Evolutionary conservation across 2,329 filamentous ascomycete species (phyloP), one percentile per base, ranked within the genome.

Genomic region (Colletotrichum gloeosporioides): DNA sequence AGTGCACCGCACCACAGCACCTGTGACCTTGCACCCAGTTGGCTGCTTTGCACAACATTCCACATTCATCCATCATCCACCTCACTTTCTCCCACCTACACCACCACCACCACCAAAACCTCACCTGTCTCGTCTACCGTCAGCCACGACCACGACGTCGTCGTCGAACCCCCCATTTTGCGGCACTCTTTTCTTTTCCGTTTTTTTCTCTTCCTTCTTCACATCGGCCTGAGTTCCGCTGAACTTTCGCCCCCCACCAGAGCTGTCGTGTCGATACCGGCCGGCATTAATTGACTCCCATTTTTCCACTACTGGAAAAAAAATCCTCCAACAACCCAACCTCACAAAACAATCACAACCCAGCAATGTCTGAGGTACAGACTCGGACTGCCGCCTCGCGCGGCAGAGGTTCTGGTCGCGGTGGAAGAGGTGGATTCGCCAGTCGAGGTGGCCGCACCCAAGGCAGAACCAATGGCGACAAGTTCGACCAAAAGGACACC

Each of bases 341-440:
- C 73, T 62, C 74, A 55, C 69, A 76, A 62, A 69, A 69, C 8
- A 66, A 75, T 34, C 63, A 75, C 39, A 53, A 73, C 75, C 57
- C 80, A 80, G 78, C 80, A 69, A 99, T 99, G 97, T 98, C 97
- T 91, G 96, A 99, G 92, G 92, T 95, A 89, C 94, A 96, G 90
- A 92, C 94, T 88, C 92, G 96, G 91, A 91, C 94, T 85, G 91
- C 93, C 86, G 93, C 95, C 88, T 87, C 93, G 90, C 95, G 96
- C 89, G 96, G 96, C 88, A 94, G 97, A 92, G 95, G 95, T 89
- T 94, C 95, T 86, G 91, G 93, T 87, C 94, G 96, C 86, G 96
- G 96, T 85, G 96, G 95, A 84, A 91, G 94, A 88, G 93, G 93
- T 85, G 94, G 93, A 80, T 94, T 93, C 86, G 92, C 90, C 82